Evolutionary conservation across 176 grass and related monocot genomes (phyloP), one percentile per base, ranked within the genome.

Genomic region (Oryza longistaminata): DNA sequence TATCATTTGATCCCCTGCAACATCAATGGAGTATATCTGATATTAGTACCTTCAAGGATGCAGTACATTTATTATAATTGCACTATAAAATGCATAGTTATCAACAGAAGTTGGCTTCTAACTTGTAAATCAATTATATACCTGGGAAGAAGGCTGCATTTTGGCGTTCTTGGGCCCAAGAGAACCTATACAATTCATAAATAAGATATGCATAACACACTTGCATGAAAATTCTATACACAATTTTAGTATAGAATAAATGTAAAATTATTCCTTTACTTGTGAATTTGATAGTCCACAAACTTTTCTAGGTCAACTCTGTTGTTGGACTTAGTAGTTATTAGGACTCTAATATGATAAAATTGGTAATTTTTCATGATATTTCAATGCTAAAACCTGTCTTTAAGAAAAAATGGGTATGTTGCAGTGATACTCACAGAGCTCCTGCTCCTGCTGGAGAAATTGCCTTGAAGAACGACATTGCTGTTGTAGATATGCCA

Each of bases 131-230:
- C 11, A 58, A 11, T 9, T 19, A 16, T 27, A 68, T 8, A 92
- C 94, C 94, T 89, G 94, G 88, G 85, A 94, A 82, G 80, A 97
- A 89, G 19, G 86, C n/a, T 64, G 83, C 87, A 46, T 89, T 44
- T 61, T 97, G 94, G 4, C 92, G 94, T 75, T 83, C 92, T 80
- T 97, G 94, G 52, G 90, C 83, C 94, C 94, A 97, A 4, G 94
- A 97, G 70, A 97, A 97, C 79, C 92, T 97, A 75, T 22, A 65
- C 16, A 9, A 22, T 73, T 79, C 25, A 60, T 15, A 6, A 29
- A 9, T 84, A n/a, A 80, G 35, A 90, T 64, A 25, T 27, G 16
- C 2, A 29, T 44, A 25, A 4, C n/a, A 25, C 17, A 61, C 4
- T 53, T 17, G 44, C 19, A 21, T 39, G 3, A 55, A 19, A 7